These are phyloP conservation scores for Saccharomycopsis babjevae DNA, from an alignment of 805 yeast species.

Conservation along the genomic window DNA sequence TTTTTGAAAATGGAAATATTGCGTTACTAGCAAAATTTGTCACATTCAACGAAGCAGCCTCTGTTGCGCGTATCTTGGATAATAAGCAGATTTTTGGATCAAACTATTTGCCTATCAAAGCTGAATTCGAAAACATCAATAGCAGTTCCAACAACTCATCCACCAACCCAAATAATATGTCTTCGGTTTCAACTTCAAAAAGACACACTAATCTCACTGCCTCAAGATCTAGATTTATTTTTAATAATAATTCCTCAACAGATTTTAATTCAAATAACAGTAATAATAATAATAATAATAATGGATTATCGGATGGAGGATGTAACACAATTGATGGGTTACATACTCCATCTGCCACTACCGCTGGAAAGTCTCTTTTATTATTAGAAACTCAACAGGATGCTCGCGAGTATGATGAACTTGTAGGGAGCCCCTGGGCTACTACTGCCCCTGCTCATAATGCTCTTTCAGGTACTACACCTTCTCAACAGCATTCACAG, in stretches of 20 bases:
- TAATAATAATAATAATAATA: not conserved
- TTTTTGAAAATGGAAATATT: slow-evolving; percentile 25
- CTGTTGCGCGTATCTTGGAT: slow-evolving; percentile 10
- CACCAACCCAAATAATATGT: not conserved
- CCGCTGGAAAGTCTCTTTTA: slow-evolving; percentile 33
- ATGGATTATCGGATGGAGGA: slow-evolving; percentile 12
- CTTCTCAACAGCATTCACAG: slow-evolving; percentile 22
- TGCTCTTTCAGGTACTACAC: not conserved
- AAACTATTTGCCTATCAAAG: slow-evolving; percentile 7
- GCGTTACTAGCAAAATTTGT: slow-evolving; percentile 9
- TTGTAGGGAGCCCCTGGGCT: slow-evolving; percentile 31
- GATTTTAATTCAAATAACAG: not conserved
- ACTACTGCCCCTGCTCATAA: slow-evolving; percentile 13
- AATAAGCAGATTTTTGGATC: slow-evolving; percentile 14
- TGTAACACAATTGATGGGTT: slow-evolving; percentile 7
- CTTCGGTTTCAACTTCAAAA: not conserved
- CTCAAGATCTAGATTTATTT: slow-evolving; percentile 12
- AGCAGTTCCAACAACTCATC: not conserved
- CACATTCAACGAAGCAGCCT: slow-evolving; percentile 8
- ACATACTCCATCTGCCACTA: slow-evolving; percentile 18
- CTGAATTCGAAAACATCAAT: slow-evolving; percentile 11
- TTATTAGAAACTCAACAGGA: slow-evolving; percentile 38
- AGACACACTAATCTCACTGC: slow-evolving; percentile 2
- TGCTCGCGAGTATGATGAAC: slow-evolving; percentile 36
- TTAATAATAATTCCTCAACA: not conserved